phyloP scores from a whole-genome alignment of 2,329 filamentous ascomycete genomes.

The Ceratocystis smalleyi region DNA sequence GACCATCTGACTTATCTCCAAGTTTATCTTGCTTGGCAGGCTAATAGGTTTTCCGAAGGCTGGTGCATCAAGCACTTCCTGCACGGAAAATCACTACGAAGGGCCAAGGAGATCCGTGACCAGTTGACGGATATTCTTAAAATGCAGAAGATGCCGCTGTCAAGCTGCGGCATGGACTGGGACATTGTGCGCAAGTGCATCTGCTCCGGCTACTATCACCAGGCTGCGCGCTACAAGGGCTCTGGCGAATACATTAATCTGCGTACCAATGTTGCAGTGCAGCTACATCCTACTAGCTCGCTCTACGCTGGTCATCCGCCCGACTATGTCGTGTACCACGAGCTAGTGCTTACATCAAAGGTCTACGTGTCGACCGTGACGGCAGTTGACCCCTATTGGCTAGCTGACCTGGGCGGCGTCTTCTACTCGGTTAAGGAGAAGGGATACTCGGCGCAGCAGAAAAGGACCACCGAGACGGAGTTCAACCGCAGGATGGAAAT shows the following conservation, averaged over 20 bases:
- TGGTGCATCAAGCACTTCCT: constrained; percentile 93
- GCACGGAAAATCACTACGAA: constrained; percentile 81
- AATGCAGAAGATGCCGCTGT: constrained; percentile 71
- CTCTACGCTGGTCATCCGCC: constrained; percentile 91
- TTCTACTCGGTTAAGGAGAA: constrained; percentile 98
- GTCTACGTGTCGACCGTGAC: constrained; percentile 98
- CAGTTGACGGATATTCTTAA: constrained; percentile 90
- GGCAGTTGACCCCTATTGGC: constrained; percentile 89
- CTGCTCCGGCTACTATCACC: constrained; percentile 94
- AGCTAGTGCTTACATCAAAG: constrained; percentile 88
- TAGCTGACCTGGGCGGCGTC: constrained; percentile 87
- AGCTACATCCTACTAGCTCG: constrained; percentile 84
- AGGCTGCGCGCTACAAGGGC: constrained; percentile 89
- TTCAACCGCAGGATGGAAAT: constrained; percentile 90
- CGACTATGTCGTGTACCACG: constrained; percentile 95
- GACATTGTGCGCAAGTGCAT: constrained; percentile 92
- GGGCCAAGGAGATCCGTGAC: constrained; percentile 85
- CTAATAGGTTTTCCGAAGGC: constrained; percentile 73
- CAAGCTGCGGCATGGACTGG: constrained; percentile 91
- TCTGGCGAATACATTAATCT: constrained; percentile 96
- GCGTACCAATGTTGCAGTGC: constrained; percentile 82
- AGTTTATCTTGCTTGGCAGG: constrained; percentile 89
- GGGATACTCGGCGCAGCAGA: constrained; percentile 76
- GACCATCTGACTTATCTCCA: constrained; percentile 92
- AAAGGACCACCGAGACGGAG: constrained; percentile 74